Percentiles rank a stretch among this genome's conserved stretches.
Evolutionary conservation across 2,329 filamentous ascomycete genomes (phyloP).

Genomic region (Colletotrichum camelliae): DNA sequence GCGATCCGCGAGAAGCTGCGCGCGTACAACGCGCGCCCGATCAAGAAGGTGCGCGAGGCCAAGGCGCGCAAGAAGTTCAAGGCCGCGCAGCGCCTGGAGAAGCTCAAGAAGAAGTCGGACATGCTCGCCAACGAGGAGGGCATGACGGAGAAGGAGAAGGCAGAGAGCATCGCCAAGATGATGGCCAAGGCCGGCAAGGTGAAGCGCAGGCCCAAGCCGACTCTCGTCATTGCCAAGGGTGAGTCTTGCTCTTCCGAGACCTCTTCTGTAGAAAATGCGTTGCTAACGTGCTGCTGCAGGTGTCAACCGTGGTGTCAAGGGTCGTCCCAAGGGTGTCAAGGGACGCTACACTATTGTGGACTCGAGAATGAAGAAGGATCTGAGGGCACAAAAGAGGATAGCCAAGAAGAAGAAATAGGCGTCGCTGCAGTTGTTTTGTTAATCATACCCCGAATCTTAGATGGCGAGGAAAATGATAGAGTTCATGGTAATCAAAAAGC

Average conservation of each 20-base stretch:
- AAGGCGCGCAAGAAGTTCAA: conserved; percentile 98
- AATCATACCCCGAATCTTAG: conserved; percentile 8
- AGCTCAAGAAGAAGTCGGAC: conserved; percentile 96
- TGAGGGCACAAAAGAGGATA: conserved; percentile 81
- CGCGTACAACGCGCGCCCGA: conserved; percentile 91
- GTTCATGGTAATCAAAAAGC: conserved; percentile 10
- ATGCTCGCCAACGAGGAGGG: conserved; percentile 87
- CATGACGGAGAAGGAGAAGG: conserved; percentile 96
- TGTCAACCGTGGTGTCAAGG: conserved; percentile 81
- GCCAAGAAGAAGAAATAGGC: conserved; percentile 70
- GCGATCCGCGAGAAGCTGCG: conserved; percentile 96
- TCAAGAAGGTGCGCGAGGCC: conserved; percentile 98
- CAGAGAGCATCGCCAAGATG: conserved; percentile 79
- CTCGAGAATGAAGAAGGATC: conserved; percentile 94
- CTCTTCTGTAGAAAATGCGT: neutral
- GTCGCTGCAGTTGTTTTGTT: neutral
- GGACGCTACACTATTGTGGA: conserved; percentile 98
- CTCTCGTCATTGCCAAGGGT: conserved; percentile 87
- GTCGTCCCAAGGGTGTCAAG: conserved; percentile 89
- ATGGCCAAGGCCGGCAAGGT: conserved; percentile 84
- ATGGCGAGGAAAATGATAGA: conserved; percentile 2
- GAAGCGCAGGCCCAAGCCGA: conserved; percentile 83
- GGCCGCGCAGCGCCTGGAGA: conserved; percentile 88
- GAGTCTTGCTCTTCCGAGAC: conserved; percentile 18
- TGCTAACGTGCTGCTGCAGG: conserved; percentile 10